Evolutionary conservation across 2,329 filamentous ascomycete genomes (phyloP).

Genomic region (Periconia sp.): DNA sequence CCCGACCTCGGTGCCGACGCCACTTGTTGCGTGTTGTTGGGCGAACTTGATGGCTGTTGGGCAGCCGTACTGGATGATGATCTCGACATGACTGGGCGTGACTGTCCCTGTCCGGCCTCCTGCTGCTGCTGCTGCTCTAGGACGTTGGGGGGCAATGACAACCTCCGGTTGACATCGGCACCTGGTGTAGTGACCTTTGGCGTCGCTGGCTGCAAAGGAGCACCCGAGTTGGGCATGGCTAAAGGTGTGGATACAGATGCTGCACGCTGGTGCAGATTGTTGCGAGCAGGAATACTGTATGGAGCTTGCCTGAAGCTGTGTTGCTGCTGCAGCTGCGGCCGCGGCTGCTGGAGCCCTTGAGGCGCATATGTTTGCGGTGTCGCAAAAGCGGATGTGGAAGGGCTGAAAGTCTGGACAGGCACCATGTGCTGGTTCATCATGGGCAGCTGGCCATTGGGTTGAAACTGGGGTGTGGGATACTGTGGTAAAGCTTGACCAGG

Average conservation of each 20-base stretch:
- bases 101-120: no score
- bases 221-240: slow-evolving; percentile 32
- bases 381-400: slow-evolving; percentile 19
- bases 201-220: slow-evolving; percentile 21
- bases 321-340: slow-evolving; percentile 12
- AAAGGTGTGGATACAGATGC: slow-evolving; percentile 49
- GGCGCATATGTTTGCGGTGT: no score
- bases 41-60: slow-evolving; percentile 26
- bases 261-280: slow-evolving; percentile 44
- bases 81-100: slow-evolving; percentile 20
- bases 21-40: slow-evolving; percentile 16
- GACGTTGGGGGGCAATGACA: slow-evolving; percentile 47
- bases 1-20: slow-evolving; percentile 23
- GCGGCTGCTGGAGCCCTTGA: no score
- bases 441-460: slow-evolving; percentile 18
- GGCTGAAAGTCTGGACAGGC: slow-evolving; percentile 36
- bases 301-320: slow-evolving; percentile 47
- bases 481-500: slow-evolving; percentile 38
- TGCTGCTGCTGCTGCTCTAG: slow-evolving; percentile 16
- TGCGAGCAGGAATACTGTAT: slow-evolving; percentile 48
- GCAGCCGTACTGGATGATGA: slow-evolving; percentile 20
- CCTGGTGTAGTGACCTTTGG: slow-evolving; percentile 19
- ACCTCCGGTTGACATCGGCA: slow-evolving; percentile 39
- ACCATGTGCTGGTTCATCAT: slow-evolving; percentile 34
- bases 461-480: slow-evolving; percentile 8